Evolutionary conservation across 208 protist species (phyloP).

Genomic region (Crithidia mellificae): DNA sequence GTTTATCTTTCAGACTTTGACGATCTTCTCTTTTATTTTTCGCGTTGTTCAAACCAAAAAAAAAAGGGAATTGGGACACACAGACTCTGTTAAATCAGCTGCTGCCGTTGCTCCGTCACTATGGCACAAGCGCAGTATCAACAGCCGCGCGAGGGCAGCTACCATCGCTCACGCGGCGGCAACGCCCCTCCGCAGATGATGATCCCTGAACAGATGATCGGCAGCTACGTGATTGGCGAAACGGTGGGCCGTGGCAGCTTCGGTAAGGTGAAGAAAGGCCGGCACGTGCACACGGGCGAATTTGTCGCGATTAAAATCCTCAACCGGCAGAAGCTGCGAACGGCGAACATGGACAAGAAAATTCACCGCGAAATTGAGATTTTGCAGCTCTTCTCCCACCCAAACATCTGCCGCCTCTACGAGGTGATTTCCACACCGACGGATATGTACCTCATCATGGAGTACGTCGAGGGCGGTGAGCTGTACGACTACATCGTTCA

Average conservation of each 20-base stretch:
- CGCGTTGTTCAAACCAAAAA: no score
- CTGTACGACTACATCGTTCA: constrained; percentile 99
- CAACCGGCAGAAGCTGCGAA: constrained; percentile 97
- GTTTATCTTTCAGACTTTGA: neutral
- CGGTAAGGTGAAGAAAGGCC: constrained; percentile 99
- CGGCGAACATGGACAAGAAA: constrained; percentile 92
- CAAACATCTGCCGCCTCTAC: constrained; percentile 99
- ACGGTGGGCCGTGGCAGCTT: constrained; percentile 99
- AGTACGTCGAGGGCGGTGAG: constrained; percentile 98
- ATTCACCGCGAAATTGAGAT: constrained; percentile 98
- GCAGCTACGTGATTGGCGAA: constrained; percentile 97
- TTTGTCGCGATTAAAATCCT: constrained; percentile 99
- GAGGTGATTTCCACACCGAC: constrained; percentile 97
- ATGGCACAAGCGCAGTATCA: constrained; percentile 27
- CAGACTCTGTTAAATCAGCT: no score
- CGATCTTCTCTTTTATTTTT: constrained; percentile 8
- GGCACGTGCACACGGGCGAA: constrained; percentile 95
- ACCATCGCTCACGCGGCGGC: constrained; percentile 20
- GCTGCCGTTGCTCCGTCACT: neutral
- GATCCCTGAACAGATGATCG: constrained; percentile 85
- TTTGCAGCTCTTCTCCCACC: constrained; percentile 98
- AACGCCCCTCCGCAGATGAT: neutral
- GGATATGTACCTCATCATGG: constrained; percentile 99
- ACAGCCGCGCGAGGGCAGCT: constrained; percentile 21
- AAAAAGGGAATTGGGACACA: no score